Percentiles rank a stretch among this genome's conserved stretches.
Evolutionary conservation across 2,329 filamentous ascomycete species (phyloP).

Genomic region (Aspergillus hortae): DNA sequence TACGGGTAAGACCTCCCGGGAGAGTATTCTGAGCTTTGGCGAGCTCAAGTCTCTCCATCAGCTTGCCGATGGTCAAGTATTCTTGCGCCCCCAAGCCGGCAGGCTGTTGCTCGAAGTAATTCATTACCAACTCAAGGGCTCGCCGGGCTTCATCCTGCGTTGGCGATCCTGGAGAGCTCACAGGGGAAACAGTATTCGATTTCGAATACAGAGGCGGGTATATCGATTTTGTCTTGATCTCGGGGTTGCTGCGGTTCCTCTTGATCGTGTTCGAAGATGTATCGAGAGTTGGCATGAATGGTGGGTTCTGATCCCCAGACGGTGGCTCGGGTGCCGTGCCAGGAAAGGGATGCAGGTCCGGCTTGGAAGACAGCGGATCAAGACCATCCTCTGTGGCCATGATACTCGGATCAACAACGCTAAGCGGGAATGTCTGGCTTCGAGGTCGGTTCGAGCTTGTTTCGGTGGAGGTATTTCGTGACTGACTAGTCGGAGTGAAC

Average conservation of each 20-base stretch:
- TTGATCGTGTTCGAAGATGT: slow-evolving; percentile 37
- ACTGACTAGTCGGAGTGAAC: slow-evolving; percentile 57
- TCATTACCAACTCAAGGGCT: slow-evolving; percentile 77
- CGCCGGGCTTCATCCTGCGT: slow-evolving; percentile 81
- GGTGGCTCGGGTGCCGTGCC: slow-evolving; percentile 51
- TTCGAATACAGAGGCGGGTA: slow-evolving; percentile 36
- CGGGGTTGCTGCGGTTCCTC: slow-evolving; percentile 43
- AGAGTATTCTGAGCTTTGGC: slow-evolving; percentile 49
- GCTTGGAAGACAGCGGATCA: slow-evolving; percentile 56
- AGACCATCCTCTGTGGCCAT: slow-evolving; percentile 48
- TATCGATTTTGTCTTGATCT: slow-evolving; percentile 42
- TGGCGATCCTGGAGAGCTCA: slow-evolving; percentile 62
- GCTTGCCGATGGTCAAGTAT: slow-evolving; percentile 70
- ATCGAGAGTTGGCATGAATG: slow-evolving; percentile 17
- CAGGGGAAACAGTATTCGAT: slow-evolving; percentile 44
- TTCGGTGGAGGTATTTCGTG: slow-evolving; percentile 44
- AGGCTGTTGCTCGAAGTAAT: slow-evolving; percentile 72
- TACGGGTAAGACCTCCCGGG: slow-evolving; percentile 42
- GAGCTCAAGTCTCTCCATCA: slow-evolving; percentile 81
- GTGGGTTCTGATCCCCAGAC: slow-evolving; percentile 46
- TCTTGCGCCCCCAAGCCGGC: slow-evolving; percentile 72
- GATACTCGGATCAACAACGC: slow-evolving; percentile 51
- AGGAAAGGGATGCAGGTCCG: slow-evolving; percentile 38
- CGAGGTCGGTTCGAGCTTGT: slow-evolving; percentile 69
- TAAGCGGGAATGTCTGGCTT: slow-evolving; percentile 79